Base-by-base conservation (phyloP, 2,329 filamentous ascomycete genomes). In the Zalaria sp. region DNA sequence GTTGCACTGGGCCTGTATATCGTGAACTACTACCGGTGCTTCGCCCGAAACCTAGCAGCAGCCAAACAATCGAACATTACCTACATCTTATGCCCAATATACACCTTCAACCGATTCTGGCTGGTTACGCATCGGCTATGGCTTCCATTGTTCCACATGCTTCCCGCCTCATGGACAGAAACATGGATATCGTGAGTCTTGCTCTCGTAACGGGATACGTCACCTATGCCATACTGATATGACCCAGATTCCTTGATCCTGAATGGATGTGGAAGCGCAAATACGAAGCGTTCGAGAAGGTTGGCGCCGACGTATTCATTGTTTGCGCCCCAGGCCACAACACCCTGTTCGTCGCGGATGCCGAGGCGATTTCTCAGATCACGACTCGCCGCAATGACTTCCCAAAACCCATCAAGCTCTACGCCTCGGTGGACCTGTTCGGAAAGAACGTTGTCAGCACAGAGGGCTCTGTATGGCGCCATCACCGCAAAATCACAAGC, bases 401-500 rank as follows among this genome's bases (percentile, higher is more conserved):
- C 53, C 79, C 79, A 36, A 84, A 85, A 60, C 74, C 77, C 5
- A 69, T 73, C 9, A 60, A 72, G 44, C 61, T 72, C 41, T 83
- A 83, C 52, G 58, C 57, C 11, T 64, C 73, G 9, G 62, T 83
- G 27, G 69, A 77, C 37, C 63, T 81, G 25, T 88, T 81, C 55
- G 83, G 83, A 31, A 69, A 75, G 43, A 89, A 84, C 54, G 71
- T 88, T 2, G 61, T 88, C 25, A 76, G 75, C 0, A 77, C 79
- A 2, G 83, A 88, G 57, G 82, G 82, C 1, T 55, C 65, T 1
- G 60, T 72, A 27, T 89, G 82, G 83, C 77, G 77, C 28, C 69
- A 74, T 59, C 83, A 89, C 57, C 73, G 83, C 46, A 85, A 82
- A 60, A 71, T 79, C 35, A 81, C 77, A 1, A 74, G 78, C 27